Base-by-base conservation (phyloP, 495 filamentous ascomycete genomes). In the Oidiodendron maius region DNA sequence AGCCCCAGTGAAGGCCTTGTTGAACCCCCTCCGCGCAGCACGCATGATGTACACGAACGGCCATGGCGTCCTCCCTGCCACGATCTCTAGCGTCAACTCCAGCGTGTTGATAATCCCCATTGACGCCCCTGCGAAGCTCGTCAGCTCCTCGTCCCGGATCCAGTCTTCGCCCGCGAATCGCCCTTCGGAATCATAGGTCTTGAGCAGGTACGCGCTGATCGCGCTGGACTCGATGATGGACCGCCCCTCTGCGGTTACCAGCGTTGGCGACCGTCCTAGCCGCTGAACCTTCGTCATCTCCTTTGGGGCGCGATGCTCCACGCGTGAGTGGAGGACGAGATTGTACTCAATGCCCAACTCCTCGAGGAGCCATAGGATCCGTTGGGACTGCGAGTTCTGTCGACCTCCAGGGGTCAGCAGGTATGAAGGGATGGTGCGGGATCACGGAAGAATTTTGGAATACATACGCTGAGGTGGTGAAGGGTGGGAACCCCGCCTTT, bases 321-420 rank as follows among this genome's bases (percentile, higher is more conserved):
- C 61, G 28, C 89, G 84, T 48, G 82, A 76, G 75, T 80, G 91
- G 42, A 74, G 72, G 52, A 87, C 78, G 46, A 95, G 64, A 40
- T 86, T 76, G 67, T 91, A 95, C 40, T 78, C 66, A 24, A 95
- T 46, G 15, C 75, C 66, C 44, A 91, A 80, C 53, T 93, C 89
- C 64, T 93, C 87, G 44, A 95, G 77, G 35, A 96, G 80, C 88
- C 87, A 94, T 26, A 90, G 70, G 50, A 95, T 85, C 40, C 87
- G 80, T 53, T 95, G 88, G 43, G 84, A 78, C 52, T 90, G 87
- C 34, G 86, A 88, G 39, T 80, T 61, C 52, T 87, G 72, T 39
- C 37, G 79, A 62, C 51, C 86, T 71, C 40, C 86, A 80, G 80
- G 81, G 85, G 56, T 28, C 38, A 48, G 40, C 13, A 26, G 9